Evolutionary conservation across 495 filamentous ascomycete genomes (phyloP).

Genomic region (Tuber borchii): DNA sequence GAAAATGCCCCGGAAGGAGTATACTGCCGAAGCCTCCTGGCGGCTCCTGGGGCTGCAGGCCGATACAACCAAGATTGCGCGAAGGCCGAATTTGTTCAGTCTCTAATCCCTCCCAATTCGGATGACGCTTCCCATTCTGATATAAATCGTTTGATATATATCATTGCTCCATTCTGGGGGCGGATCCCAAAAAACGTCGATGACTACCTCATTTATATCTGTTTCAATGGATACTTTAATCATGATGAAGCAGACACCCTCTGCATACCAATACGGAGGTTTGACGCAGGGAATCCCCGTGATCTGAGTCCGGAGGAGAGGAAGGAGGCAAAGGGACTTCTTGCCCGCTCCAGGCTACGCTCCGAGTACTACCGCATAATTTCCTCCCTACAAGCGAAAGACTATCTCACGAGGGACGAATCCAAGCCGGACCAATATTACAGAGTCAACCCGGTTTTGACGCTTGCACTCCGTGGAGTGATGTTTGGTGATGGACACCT

Average conservation of each 20-base stretch:
- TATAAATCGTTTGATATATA: neutral
- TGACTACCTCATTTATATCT: conserved; percentile 12
- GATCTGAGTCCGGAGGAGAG: conserved; percentile 3
- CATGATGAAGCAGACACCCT: conserved; percentile 10
- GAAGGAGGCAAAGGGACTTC: conserved; percentile 7
- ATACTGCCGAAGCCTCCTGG: neutral
- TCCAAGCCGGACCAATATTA: conserved; percentile 10
- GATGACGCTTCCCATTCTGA: neutral
- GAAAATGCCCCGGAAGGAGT: neutral
- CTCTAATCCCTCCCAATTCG: neutral
- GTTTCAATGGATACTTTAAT: conserved; percentile 10
- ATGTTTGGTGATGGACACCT: neutral
- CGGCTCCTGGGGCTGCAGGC: neutral
- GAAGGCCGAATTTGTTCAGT: neutral
- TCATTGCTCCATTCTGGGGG: conserved; percentile 23
- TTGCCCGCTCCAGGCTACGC: conserved; percentile 10
- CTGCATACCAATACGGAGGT: neutral
- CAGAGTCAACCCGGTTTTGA: conserved; percentile 22
- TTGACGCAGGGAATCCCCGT: neutral
- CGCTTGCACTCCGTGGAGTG: conserved; percentile 11
- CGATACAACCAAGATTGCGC: neutral
- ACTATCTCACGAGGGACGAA: conserved; percentile 16
- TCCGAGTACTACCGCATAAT: conserved; percentile 16
- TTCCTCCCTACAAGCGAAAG: conserved; percentile 9
- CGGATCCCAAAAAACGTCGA: conserved; percentile 26